Evolutionary conservation across 2,329 filamentous ascomycete genomes (phyloP).

Genomic region (Reticulascus tulasneorum): DNA sequence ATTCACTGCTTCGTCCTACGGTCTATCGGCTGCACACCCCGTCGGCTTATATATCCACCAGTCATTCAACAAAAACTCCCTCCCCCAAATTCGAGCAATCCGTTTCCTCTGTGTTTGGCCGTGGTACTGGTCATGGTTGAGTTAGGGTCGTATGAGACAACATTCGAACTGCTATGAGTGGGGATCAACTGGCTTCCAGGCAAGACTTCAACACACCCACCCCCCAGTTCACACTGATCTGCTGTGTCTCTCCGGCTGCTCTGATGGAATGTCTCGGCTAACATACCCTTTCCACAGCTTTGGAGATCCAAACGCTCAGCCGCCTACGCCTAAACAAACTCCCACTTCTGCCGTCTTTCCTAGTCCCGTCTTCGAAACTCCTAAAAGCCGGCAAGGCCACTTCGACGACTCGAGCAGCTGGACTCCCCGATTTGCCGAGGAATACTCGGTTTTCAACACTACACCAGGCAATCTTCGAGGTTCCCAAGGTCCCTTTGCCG

Average conservation of each 20-base stretch:
- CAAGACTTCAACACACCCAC: constrained; percentile 25
- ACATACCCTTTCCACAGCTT: constrained; percentile 43
- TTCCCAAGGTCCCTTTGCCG: constrained; percentile 39
- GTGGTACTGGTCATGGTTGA: constrained; percentile 14
- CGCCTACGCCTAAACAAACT: constrained; percentile 55
- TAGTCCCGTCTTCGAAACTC: constrained; percentile 55
- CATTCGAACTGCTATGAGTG: constrained; percentile 56
- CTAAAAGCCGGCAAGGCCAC: constrained; percentile 42
- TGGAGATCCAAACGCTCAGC: constrained; percentile 60
- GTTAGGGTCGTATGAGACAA: constrained; percentile 14
- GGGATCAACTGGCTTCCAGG: constrained; percentile 54
- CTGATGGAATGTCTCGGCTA: constrained; percentile 25
- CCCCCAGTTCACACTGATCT: constrained; percentile 12
- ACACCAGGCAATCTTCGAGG: constrained; percentile 56
- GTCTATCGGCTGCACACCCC: not conserved
- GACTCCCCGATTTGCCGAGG: constrained; percentile 61
- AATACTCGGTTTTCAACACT: constrained; percentile 63
- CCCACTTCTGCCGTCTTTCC: constrained; percentile 50
- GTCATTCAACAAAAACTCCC: constrained; percentile 5
- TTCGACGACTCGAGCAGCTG: constrained; percentile 48
- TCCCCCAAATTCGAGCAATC: not conserved
- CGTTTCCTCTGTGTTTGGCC: constrained; percentile 7
- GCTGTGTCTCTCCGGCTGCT: constrained; percentile 10
- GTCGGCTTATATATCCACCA: constrained; percentile 2
- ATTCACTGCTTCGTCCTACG: not conserved